Evolutionary conservation across 1,284 basidiomycete genomes (phyloP), one percentile per base, ranked within the genome.

Genomic region (Stygiomarasmius scandens): DNA sequence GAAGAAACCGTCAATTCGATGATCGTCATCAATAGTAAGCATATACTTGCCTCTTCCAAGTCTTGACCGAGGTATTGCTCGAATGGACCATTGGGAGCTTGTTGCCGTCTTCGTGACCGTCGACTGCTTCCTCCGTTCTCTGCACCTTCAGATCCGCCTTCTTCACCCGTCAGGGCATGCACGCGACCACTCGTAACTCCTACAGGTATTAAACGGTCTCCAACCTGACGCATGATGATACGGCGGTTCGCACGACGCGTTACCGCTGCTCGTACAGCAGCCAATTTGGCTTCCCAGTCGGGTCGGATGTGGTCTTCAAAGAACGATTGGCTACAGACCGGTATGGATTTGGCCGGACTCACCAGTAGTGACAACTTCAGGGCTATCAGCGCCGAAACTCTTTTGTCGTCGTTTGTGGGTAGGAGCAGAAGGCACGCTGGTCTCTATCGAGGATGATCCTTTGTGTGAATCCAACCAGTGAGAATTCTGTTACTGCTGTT

Each of bases 201-300:
- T 34, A 99, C 92, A 22, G 96, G 96, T 55, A 99, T 93, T 47
- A 99, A 87, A 16, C 95, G 85, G 71, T 98, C 97, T 47, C 97
- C 97, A 22, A 98, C 95, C 72, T 98, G 95, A 47, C 97, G 89
- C 95, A 99, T 98, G 56, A 99, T 92, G 69, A 99, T 97, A 36
- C 97, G 84, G 64, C 96, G 83, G 68, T 97, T 96, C 16, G 97
- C 96, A 49, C 95, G 85, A 60, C 96, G 84, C 38, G 91, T 85
- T 38, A 95, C 94, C 49, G 92, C 87, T 55, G 95, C 92, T 62
- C 91, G 87, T 56, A 97, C 90, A 51, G 92, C 87, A 60, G 95
- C 92, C 43, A 96, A 76, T 73, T 98, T 96, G 34, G 86, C 82
- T 76, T 97, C 93, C 95, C 95, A 97, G 73, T 97, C 94, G 1